Base-by-base conservation (phyloP, 768 basidiomycete genomes). In the Exidia glandulosa region DNA sequence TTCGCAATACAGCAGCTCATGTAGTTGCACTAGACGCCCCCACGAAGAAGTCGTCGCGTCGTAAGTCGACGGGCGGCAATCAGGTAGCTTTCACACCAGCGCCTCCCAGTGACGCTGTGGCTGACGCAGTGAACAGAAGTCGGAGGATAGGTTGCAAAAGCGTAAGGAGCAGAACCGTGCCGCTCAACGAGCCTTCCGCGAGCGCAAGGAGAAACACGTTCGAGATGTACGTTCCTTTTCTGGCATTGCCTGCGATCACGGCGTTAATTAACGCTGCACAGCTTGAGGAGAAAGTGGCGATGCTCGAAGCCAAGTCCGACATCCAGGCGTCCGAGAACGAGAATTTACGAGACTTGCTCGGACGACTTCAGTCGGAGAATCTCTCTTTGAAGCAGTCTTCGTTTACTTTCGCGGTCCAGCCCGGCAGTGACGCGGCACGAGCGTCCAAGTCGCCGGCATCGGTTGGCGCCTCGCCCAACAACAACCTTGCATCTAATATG, bases 141-240 rank as follows among this genome's bases (percentile, higher is more conserved):
- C 58, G 54, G 37, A 10, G n/a, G 30, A 45, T 3, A 81, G 89
- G 27, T 73, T 92, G 3, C 62, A 89, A 63, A 94, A 95, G 69
- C 85, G 95, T 63, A 98, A 98, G 75, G 90, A 97, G 66, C 95
- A 98, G 74, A 99, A 99, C 66, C 80, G 95, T 59, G 93, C 94
- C 2, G 95, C 95, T 6, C 96, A 99, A 73, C 85, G 95, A 58
- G 95, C 95, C 1, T 99, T 99, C 77, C 79, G 95, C 59, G 96
- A 98, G 72, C 81, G 95, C 62, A 94, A 97, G 74, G 95, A 99
- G 75, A 92, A 90, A 67, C 94, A 96, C 71, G 91, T 98, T 64
- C 93, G 91, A 70, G 94, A 96, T 70, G 94, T 96, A 68, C 76
- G 91, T 79, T 13, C 6, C 45, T 23, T 9, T n/a, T n/a, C n/a